Evolutionary conservation across 2,329 filamentous ascomycete species (phyloP).

Genomic region (Venturia nashicola): DNA sequence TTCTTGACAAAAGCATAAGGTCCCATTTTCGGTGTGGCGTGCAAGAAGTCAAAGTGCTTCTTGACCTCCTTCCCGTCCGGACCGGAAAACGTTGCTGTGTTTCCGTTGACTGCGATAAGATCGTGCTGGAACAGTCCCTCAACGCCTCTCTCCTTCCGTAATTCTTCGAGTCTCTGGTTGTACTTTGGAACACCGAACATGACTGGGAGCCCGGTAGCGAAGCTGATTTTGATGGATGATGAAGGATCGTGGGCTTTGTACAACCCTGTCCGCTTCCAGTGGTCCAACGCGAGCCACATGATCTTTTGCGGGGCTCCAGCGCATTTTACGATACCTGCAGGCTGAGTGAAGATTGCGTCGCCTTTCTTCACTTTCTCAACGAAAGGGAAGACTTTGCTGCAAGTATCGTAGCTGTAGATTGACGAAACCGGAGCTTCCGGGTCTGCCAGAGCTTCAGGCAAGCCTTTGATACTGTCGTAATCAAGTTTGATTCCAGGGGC

Average conservation of each 20-base stretch:
- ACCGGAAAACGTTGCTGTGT: conserved; percentile 23
- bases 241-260: conserved; percentile 19
- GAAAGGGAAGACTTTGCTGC: conserved; percentile 23
- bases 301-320: conserved; percentile 28
- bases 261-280: conserved; percentile 23
- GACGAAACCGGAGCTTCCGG: conserved; percentile 22
- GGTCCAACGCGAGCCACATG: conserved; percentile 29
- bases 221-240: conserved; percentile 24
- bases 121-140: conserved; percentile 28
- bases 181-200: conserved; percentile 31
- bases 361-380: conserved; percentile 23
- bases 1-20: conserved; percentile 25
- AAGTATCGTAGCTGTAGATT: conserved; percentile 26
- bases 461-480: conserved; percentile 18
- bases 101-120: conserved; percentile 23
- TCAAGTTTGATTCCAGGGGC: conserved; percentile 33
- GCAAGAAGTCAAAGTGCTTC: conserved; percentile 25
- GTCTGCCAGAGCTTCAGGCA: conserved; percentile 24
- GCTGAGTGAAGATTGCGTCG: conserved; percentile 26
- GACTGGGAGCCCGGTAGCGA: conserved; percentile 25
- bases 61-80: conserved; percentile 17
- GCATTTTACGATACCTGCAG: conserved; percentile 27
- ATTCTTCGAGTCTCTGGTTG: conserved; percentile 21
- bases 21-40: conserved; percentile 26
- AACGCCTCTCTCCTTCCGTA: conserved; percentile 24